phyloP scores from a whole-genome alignment of 345 rosid genomes.

The Eucalyptus coolabah region DNA sequence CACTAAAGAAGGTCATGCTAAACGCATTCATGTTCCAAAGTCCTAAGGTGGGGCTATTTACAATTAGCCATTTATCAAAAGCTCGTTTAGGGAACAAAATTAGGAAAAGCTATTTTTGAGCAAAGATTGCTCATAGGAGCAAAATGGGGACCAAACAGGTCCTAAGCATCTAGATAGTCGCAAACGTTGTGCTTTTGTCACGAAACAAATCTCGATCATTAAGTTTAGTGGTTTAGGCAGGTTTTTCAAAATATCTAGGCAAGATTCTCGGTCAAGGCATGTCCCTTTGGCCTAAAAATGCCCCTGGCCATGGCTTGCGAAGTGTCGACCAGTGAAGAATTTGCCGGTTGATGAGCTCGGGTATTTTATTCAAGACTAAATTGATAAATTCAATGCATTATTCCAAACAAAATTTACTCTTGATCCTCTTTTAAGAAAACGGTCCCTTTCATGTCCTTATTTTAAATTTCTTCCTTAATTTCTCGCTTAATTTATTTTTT shows the following conservation, averaged over 20 bases:
- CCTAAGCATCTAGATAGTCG: background rate
- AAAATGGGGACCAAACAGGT: too few relatives aligned
- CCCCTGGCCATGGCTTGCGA: background rate
- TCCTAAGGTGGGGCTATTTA: too few relatives aligned
- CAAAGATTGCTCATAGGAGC: too few relatives aligned
- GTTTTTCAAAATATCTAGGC: background rate
- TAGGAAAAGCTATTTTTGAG: too few relatives aligned
- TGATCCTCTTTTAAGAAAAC: background rate
- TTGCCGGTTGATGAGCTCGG: fast-evolving
- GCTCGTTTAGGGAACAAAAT: too few relatives aligned
- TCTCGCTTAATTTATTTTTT: background rate
- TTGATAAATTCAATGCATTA: background rate
- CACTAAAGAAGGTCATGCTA: too few relatives aligned
- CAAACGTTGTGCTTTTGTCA: background rate
- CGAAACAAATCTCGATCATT: background rate
- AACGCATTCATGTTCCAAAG: too few relatives aligned
- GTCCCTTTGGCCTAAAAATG: background rate
- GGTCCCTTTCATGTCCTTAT: background rate
- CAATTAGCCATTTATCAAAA: too few relatives aligned
- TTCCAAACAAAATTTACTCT: background rate
- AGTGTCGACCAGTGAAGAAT: background rate
- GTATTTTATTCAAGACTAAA: background rate
- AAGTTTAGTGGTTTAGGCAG: background rate
- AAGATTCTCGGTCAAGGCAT: fast-evolving
- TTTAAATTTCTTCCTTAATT: background rate